phyloP scores from a whole-genome alignment of 768 basidiomycete species.

The Termitomyces bulborhizus region DNA sequence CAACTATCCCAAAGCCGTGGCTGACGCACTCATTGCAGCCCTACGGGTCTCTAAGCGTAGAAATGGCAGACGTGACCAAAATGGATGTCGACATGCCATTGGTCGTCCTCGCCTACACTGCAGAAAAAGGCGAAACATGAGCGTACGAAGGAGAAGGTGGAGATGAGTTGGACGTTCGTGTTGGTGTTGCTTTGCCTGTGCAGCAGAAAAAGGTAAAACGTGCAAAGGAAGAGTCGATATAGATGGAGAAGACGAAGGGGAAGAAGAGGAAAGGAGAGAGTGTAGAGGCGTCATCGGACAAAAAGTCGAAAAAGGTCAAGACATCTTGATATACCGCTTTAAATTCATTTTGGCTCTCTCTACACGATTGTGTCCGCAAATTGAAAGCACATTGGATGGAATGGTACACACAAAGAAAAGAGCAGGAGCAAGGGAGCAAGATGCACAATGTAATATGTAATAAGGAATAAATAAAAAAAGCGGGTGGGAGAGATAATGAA shows the following conservation, averaged over 20 bases:
- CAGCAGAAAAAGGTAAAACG: constrained; percentile 7
- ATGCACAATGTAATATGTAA: constrained; percentile 6
- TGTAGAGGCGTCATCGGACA: constrained; percentile 21
- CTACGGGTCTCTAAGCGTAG: constrained; percentile 39
- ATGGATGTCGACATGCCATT: constrained; percentile 15
- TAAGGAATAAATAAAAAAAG: constrained; percentile 15
- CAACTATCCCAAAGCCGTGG: constrained; percentile 50
- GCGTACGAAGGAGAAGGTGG: constrained; percentile 6
- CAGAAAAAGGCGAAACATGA: constrained; percentile 8
- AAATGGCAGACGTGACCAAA: constrained; percentile 19
- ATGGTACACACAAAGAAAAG: constrained; percentile 7
- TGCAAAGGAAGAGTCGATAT: constrained; percentile 8
- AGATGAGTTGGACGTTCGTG: constrained; percentile 16
- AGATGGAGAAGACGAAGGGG: constrained; percentile 35
- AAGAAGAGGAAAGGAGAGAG: constrained; percentile 41
- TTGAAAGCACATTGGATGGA: not conserved
- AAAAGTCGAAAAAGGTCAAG: constrained; percentile 47
- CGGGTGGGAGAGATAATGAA: constrained; percentile 14
- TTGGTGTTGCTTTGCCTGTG: not conserved
- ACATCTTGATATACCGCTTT: constrained; percentile 5
- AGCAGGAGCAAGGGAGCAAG: not conserved
- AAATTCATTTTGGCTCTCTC: not conserved
- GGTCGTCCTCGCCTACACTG: not conserved
- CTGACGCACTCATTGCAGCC: constrained; percentile 63
- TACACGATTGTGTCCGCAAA: not conserved